Evolutionary conservation across 495 filamentous ascomycete genomes (phyloP), one percentile per base, ranked within the genome.

Genomic region (Podospora pseudocomata): DNA sequence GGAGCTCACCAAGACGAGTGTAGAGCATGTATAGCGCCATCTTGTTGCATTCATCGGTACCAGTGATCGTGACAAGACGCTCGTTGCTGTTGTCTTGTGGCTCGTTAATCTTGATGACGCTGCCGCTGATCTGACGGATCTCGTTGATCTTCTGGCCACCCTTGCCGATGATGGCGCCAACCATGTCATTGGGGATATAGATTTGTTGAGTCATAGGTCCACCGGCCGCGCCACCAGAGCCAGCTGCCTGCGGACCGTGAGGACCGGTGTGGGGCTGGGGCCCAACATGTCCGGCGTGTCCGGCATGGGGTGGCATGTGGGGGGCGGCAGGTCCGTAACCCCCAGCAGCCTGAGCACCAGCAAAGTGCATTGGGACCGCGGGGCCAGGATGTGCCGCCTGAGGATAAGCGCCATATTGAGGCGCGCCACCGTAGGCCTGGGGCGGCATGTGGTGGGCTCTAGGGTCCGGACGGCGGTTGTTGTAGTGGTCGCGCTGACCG

Each of bases 11-110:
- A 75, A 99, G 92, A 83, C 95, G 86, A 32, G 91, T 92, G 77
- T 99, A 99, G 39, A 99, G 88, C 94, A 99, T 97, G 79, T 98
- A 99, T 62, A 99, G 83, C 26, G 95, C 95, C 94, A 99, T 98
- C 80, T 97, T 91, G 80, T 99, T 99, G 83, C 93, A 97, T 76
- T 97, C 95, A 70, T 94, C 92, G 7, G 95, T 98, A 63, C 95
- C 95, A 4, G 96, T 97, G 72, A 99, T 97, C 7, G 95, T 99
- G 30, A 99, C 95, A 64, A 99, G 83, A 65, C 95, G 87, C 81
- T 99, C 95, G 75, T 98, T 99, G 84, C 93, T 97, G 80, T 96
- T 98, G 77, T 98, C 96, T 74, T 97, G 94, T 0, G 95, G 95
- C 76, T 99, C 95, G 78, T 99, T 99, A 84, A 99, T 99, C 86